Evolutionary conservation across 305 asterid species (phyloP), one percentile per base, ranked within the genome.

Genomic region (Ilex paraguariensis): DNA sequence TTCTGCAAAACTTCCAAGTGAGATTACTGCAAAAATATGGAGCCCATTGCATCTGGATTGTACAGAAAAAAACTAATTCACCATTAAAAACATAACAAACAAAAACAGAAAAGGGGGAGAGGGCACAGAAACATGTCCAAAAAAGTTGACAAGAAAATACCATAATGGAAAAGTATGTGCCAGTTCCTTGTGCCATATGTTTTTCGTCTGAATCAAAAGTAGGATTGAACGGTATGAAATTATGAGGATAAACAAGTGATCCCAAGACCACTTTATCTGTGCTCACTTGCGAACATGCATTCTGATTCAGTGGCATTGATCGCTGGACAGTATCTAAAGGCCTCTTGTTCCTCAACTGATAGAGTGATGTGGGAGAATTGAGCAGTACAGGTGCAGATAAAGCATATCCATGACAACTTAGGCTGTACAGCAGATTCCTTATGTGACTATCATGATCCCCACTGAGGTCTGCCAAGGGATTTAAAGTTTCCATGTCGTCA

Each of bases 111-210:
- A 15, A 49, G 17, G 45, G 31, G 31, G 39, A 1, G 13, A 9
- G 11, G 60, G 40, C 12, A 52, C 30, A 52, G 56, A 16, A 52
- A 7, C 8, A 52, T 2, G 4, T 52, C 30, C 12, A 16, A 52
- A 6, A 7, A 10, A 52, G 14, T 52, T 52, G 56, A 17, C 12
- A 69, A 54, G 13, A 61, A 52, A 50, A 33, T 77, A 93, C 99
- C 92, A 31, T 46, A 16, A 61, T 62, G 2, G 86, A 95, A 13
- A 84, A 73, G 77, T 70, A 84, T 40, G 87, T 80, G 69, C 96
- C 95, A 3, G 70, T 79, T 66, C 94, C 94, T 58, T 81, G 77
- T 48, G 84, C 42, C 69, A 56, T 87, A 14, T 46, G 72, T n/a
- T 66, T 67, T 73, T 81, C 81, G 36, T 80, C 85, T 11, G 70